Evolutionary conservation across 2,329 filamentous ascomycete genomes (phyloP), one percentile per base, ranked within the genome.

Genomic region (Hypoxylon rubiginosum): DNA sequence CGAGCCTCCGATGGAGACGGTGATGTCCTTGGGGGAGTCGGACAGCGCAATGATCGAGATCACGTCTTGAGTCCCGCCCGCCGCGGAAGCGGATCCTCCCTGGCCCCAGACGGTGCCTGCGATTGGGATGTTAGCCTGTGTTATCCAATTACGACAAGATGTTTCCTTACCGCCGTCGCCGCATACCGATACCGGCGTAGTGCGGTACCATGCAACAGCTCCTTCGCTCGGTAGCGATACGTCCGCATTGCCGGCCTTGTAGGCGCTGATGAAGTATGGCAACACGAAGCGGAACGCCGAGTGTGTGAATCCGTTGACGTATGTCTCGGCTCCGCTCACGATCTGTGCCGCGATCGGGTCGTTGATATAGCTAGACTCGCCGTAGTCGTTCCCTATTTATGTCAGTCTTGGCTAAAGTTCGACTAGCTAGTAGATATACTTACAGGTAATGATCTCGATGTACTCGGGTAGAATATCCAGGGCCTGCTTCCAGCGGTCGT

Each of bases 341-440:
- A 85, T 80, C 43, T 82, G 81, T 4, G 75, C 72, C 3, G 80
- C 71, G 46, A 80, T 76, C 32, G 85, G 78, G 3, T 83, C 84
- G 21, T 74, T 75, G 67, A 88, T 85, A 72, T 89, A 88, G 74
- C 86, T 85, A 1, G 85, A 84, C 73, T 89, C 87, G 34, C 86
- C 86, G 65, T 82, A 89, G 71, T 89, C 87, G 68, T 88, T 88
- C 86, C 80, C 79, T 80, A 52, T 39, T 49, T 55, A 43, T 3
- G 51, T 71, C 57, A 73, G 57, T 39, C 34, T 49, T 26, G 6
- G 10, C 24, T 7, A n/a, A 19, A 32, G 21, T 15, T 36, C 1
- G 26, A 28, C 11, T 39, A 10, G 28, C 24, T 7, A 43, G 13
- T 1, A 3, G 32, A 15, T 45, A 6, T 41, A 46, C 74, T 57